Conservation (phyloP, 2,329 filamentous ascomycete genomes). For the Colletotrichum sp. region DNA sequence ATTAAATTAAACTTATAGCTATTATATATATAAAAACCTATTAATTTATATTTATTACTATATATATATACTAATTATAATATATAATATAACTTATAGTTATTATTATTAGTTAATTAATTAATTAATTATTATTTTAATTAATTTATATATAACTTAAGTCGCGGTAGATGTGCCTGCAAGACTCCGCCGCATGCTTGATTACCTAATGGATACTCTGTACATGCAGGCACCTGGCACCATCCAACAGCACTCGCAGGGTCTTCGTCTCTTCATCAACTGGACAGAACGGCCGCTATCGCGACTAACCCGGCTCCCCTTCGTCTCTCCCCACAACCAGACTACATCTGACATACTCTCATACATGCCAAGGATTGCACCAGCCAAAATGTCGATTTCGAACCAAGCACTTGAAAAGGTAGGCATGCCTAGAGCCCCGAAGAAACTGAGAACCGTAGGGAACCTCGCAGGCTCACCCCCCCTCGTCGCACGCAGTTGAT, state of each 20-base stretch:
- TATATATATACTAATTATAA: too few relatives aligned
- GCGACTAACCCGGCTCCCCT: background rate
- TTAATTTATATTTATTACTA: too few relatives aligned
- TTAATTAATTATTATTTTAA: too few relatives aligned
- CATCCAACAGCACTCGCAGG: background rate
- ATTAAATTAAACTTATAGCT: too few relatives aligned
- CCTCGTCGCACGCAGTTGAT: slow-evolving; percentile 65
- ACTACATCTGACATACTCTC: background rate
- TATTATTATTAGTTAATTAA: too few relatives aligned
- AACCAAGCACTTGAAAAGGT: slow-evolving; percentile 96
- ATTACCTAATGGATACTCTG: background rate
- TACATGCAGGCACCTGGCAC: background rate
- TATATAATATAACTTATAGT: too few relatives aligned
- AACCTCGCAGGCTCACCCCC: slow-evolving; percentile 2
- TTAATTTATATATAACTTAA: too few relatives aligned
- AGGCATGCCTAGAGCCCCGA: slow-evolving; percentile 5
- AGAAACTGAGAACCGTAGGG: background rate
- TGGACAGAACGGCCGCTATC: background rate
- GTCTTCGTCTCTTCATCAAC: background rate
- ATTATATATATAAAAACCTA: too few relatives aligned
- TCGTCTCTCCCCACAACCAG: background rate
- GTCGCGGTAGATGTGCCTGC: background rate
- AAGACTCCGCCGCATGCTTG: background rate
- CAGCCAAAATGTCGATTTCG: slow-evolving; percentile 80
- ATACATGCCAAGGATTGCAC: background rate